A percentile compares a stretch with the other conserved stretches of the same genome.
phyloP scores from a whole-genome alignment of 2,329 filamentous ascomycete genomes.

The Fusarium sacchari region DNA sequence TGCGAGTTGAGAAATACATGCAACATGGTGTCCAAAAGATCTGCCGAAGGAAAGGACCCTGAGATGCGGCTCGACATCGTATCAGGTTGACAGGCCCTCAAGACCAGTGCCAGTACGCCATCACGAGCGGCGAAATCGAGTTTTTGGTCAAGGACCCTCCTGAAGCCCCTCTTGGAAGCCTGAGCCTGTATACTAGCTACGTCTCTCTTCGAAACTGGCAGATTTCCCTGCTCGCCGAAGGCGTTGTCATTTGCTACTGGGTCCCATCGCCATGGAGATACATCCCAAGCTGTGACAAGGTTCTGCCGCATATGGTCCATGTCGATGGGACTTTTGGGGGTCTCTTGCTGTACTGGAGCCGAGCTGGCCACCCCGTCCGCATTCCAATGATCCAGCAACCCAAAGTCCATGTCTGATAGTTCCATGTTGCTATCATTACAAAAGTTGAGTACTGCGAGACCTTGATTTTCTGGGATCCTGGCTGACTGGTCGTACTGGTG shows the following conservation, averaged over 20 bases:
- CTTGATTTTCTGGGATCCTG: conserved; percentile 53
- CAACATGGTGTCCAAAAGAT: conserved; percentile 68
- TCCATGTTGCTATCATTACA: conserved; percentile 61
- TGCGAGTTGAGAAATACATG: conserved; percentile 69
- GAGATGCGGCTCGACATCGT: conserved; percentile 62
- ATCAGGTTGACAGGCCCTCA: conserved; percentile 65
- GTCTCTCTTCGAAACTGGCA: conserved; percentile 56
- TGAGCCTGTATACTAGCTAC: conserved; percentile 52
- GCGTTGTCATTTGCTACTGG: conserved; percentile 56
- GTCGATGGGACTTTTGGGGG: conserved; percentile 50
- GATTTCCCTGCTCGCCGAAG: conserved; percentile 57
- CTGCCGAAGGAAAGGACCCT: conserved; percentile 70
- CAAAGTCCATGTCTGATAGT: conserved; percentile 63
- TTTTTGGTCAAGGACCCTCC: conserved; percentile 56
- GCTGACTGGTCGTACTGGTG: conserved; percentile 50
- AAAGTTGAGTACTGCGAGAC: conserved; percentile 59
- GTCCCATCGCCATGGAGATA: conserved; percentile 63
- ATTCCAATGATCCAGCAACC: conserved; percentile 61
- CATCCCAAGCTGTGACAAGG: conserved; percentile 60
- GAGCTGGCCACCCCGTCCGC: conserved; percentile 48
- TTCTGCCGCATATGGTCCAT: conserved; percentile 58
- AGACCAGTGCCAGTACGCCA: conserved; percentile 70
- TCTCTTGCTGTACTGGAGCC: conserved; percentile 36
- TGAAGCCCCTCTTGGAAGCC: conserved; percentile 50
- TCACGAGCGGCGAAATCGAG: conserved; percentile 64